phyloP scores from a whole-genome alignment of 1,284 basidiomycete genomes.

The Phellinidium pouzarii region DNA sequence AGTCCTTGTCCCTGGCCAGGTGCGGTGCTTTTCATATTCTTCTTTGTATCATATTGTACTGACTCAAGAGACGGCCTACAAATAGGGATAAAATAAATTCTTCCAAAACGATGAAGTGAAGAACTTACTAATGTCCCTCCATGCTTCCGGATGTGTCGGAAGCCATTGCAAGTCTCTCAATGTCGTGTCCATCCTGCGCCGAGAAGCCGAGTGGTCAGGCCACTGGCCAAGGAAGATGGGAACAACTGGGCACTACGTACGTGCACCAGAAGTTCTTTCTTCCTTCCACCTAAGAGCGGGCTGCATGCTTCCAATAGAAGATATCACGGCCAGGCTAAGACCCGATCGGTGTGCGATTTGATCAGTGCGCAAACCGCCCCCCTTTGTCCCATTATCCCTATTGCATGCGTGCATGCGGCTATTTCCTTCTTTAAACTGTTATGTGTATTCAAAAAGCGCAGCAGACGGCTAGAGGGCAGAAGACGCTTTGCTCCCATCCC shows the following conservation, averaged over 20 bases:
- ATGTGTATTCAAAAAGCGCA: constrained; percentile 1
- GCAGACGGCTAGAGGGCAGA: background rate
- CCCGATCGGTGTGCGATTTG: constrained; percentile 6
- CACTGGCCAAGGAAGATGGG: background rate
- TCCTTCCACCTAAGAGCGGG: constrained; percentile 9
- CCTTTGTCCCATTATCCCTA: background rate
- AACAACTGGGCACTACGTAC: background rate
- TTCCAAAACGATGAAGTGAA: no score
- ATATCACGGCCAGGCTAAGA: constrained; percentile 2
- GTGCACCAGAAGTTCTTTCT: constrained; percentile 3
- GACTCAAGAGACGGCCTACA: no score
- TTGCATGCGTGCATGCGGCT: constrained; percentile 9
- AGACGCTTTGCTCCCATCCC: background rate
- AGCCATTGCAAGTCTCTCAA: no score
- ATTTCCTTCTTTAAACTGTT: constrained; percentile 6
- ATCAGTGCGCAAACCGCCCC: background rate
- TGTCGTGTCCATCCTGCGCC: background rate
- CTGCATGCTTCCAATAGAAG: constrained; percentile 15
- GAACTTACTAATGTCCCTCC: background rate
- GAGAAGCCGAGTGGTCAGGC: background rate
- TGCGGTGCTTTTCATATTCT: no score
- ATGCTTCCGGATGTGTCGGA: background rate
- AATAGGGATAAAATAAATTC: no score
- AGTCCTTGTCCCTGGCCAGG: background rate
- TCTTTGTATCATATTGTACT: background rate